Evolutionary conservation across 2,329 filamentous ascomycete species (phyloP).

Genomic region (Colletotrichum lupini): DNA sequence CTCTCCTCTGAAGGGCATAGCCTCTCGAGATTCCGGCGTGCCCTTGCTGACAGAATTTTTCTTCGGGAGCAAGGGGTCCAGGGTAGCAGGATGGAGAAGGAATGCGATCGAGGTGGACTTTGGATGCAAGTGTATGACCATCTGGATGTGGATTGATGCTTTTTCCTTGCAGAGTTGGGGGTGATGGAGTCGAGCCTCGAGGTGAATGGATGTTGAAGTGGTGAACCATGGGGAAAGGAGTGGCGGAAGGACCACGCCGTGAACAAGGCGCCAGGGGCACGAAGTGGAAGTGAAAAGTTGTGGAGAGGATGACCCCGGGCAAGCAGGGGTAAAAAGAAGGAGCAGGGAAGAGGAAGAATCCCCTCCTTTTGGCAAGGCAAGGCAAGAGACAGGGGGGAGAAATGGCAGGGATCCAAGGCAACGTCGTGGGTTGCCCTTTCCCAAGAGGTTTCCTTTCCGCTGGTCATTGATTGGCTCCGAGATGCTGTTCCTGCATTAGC

Average conservation of each 20-base stretch:
- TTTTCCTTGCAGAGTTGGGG: constrained; percentile 11
- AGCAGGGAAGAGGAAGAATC: background rate
- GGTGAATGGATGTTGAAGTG: constrained; percentile 7
- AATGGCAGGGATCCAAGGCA: background rate
- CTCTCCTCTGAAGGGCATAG: constrained; percentile 2
- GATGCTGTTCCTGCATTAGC: constrained; percentile 35
- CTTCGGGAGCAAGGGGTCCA: background rate
- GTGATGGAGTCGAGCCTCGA: background rate
- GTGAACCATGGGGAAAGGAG: background rate
- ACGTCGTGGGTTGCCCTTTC: constrained; percentile 1
- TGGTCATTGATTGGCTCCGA: constrained; percentile 13
- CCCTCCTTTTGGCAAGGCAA: background rate
- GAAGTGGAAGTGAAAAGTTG: constrained; percentile 10
- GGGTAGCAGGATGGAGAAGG: background rate
- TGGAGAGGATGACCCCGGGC: constrained; percentile 7
- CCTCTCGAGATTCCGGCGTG: constrained; percentile 3
- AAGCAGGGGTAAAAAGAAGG: background rate
- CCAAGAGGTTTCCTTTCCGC: constrained; percentile 26
- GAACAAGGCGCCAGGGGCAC: background rate
- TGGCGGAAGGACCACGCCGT: background rate
- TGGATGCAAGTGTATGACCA: background rate
- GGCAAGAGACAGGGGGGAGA: background rate
- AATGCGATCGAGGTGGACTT: background rate
- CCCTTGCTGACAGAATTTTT: constrained; percentile 14
- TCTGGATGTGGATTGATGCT: background rate